Base-by-base conservation (phyloP, 306 rosid species). In the Citrullus colocynthis region DNA sequence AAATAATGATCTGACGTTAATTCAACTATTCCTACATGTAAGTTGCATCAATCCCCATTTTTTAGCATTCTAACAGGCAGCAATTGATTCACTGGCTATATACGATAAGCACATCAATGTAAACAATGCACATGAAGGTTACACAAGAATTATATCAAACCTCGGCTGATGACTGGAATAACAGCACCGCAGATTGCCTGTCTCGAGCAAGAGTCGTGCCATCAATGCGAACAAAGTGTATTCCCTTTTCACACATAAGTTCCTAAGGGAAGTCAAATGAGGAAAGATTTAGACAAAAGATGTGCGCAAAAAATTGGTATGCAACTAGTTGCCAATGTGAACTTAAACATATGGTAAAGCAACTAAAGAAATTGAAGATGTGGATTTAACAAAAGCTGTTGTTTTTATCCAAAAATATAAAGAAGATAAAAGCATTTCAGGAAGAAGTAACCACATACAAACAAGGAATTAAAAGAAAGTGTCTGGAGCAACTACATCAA, bases 121-220 rank as follows among this genome's bases (percentile, higher is more conserved):
- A 55, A 75, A 75, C 18, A 55, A 36, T 54, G 64, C 8, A 65
- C 4, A 21, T 61, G 24, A 77, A 77, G 44, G 55, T 81, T 55
- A 39, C 63, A 42, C 24, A 78, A 45, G 80, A 57, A 75, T 58
- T 52, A 36, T 83, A 84, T 82, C 69, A 18, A 57, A 54, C 98
- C 96, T 92, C 90, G 0, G 87, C 66, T 82, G 93, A 89, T 66
- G 93, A 81, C 74, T 84, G 90, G 87, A 94, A 92, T 54, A 91
- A 85, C 73, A 77, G 80, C 20, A 94, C 97, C 62, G 97, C 96
- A 12, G 86, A 84, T 81, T 92, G 97, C 83, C 97, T 88, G 67
- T 94, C 98, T 86, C 86, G 88, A 30, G 96, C 88, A 85, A 88
- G 97, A 70, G 98, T 94, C 59, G 28, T 87, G 84, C 98, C 98